phyloP scores from a whole-genome alignment of 2,329 filamentous ascomycete species.

The Coniochaeta sp. region DNA sequence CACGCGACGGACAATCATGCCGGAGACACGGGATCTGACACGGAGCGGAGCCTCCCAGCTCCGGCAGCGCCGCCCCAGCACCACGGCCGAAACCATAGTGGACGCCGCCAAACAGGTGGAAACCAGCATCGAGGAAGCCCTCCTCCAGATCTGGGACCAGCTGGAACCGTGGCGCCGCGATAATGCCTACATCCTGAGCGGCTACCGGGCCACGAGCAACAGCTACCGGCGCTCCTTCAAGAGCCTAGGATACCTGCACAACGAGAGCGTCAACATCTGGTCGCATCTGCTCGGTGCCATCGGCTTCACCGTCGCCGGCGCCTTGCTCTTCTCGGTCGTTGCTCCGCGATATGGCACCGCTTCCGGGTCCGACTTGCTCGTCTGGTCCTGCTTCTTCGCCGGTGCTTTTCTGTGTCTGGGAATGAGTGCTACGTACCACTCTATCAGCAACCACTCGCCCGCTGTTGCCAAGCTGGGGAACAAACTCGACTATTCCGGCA shows the following conservation, averaged over 20 bases:
- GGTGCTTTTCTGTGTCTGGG: constrained; percentile 68
- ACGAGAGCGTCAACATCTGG: constrained; percentile 59
- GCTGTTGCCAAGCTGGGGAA: constrained; percentile 77
- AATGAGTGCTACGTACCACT: constrained; percentile 81
- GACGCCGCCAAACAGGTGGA: constrained; percentile 26
- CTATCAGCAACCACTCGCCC: constrained; percentile 77
- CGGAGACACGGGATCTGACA: neutral
- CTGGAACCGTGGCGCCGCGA: constrained; percentile 53
- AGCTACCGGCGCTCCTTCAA: constrained; percentile 37
- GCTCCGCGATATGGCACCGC: constrained; percentile 60
- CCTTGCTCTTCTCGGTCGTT: constrained; percentile 49
- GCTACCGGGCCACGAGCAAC: constrained; percentile 44
- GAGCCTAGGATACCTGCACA: constrained; percentile 49
- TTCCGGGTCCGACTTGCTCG: constrained; percentile 55
- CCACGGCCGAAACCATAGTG: constrained; percentile 16
- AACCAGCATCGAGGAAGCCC: constrained; percentile 27
- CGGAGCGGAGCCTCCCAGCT: constrained; percentile 6
- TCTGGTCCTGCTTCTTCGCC: constrained; percentile 71
- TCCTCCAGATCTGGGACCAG: constrained; percentile 50
- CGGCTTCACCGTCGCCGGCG: constrained; percentile 42
- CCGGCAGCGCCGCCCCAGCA: constrained; percentile 21
- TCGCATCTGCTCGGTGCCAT: constrained; percentile 59
- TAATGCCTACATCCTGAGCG: constrained; percentile 46
- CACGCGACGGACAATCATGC: neutral
- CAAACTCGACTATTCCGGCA: constrained; percentile 90